phyloP scores from a whole-genome alignment of 164 flowering plant genomes.

The Hamamelis virginiana region DNA sequence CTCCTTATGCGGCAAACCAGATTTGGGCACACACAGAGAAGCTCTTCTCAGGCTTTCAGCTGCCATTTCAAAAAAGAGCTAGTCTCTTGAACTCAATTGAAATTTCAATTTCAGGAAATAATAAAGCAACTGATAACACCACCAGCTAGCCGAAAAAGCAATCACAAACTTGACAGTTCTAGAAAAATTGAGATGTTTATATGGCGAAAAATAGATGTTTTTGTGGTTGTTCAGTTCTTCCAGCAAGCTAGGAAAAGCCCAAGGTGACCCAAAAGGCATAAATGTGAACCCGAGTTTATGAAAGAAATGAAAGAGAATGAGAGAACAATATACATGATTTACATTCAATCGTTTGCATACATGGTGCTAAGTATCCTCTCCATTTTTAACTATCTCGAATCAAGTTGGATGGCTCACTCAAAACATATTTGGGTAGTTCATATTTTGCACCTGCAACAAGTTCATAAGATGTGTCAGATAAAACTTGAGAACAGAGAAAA shows the following conservation, averaged over 20 bases:
- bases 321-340: conserved; percentile 52
- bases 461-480: background rate
- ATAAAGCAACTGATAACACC: background rate
- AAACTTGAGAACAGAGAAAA: background rate
- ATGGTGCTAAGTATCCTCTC: conserved; percentile 8
- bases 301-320: conserved; percentile 13
- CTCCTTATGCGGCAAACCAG: no score
- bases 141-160: background rate
- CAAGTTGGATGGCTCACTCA: conserved; percentile 89
- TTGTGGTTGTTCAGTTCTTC: background rate
- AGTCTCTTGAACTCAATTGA: background rate
- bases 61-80: background rate
- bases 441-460: conserved; percentile 81
- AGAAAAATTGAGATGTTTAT: background rate
- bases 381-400: conserved; percentile 41
- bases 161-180: background rate
- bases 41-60: background rate
- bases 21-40: background rate
- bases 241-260: background rate
- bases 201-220: background rate
- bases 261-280: background rate
- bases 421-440: conserved; percentile 81
- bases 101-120: background rate
- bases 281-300: background rate
- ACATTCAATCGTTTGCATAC: conserved; percentile 33